A percentile compares a stretch with the other conserved stretches of the same genome.
Conservation (phyloP, 163 green algal species). For the Scenedesmus sp. region DNA sequence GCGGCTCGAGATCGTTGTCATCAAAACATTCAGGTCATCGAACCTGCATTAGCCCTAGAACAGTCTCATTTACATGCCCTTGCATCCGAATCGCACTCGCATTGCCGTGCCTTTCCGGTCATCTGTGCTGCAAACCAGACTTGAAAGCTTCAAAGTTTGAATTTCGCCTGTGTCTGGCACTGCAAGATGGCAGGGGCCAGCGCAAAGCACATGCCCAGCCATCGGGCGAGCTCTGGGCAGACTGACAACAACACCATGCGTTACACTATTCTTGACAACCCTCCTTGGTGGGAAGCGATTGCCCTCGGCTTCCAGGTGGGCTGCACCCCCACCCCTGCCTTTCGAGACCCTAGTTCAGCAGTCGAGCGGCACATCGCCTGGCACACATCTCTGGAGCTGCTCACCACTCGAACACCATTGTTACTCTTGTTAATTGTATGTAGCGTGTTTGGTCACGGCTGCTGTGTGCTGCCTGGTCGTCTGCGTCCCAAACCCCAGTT, state of each 20-base stretch:
- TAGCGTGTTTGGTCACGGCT: neutral
- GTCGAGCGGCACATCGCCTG: neutral
- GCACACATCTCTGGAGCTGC: neutral
- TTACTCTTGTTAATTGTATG: neutral
- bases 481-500: no score
- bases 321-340: neutral
- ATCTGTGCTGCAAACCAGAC: neutral
- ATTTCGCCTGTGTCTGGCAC: neutral
- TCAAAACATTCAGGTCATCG: no score
- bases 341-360: neutral
- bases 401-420: neutral
- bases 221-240: neutral
- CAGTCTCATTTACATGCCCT: neutral
- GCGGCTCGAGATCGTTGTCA: neutral
- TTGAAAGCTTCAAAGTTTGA: neutral
- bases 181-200: neutral
- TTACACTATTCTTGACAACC: conserved; percentile 68
- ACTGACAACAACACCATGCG: conserved; percentile 50
- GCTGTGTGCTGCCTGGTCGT: neutral
- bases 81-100: neutral
- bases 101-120: neutral
- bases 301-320: conserved; percentile 70
- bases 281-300: conserved; percentile 63
- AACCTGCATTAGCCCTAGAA: neutral
- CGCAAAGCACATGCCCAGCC: neutral